Conservation (phyloP, 148 eudicot species). For the Chenopodium suecicum region DNA sequence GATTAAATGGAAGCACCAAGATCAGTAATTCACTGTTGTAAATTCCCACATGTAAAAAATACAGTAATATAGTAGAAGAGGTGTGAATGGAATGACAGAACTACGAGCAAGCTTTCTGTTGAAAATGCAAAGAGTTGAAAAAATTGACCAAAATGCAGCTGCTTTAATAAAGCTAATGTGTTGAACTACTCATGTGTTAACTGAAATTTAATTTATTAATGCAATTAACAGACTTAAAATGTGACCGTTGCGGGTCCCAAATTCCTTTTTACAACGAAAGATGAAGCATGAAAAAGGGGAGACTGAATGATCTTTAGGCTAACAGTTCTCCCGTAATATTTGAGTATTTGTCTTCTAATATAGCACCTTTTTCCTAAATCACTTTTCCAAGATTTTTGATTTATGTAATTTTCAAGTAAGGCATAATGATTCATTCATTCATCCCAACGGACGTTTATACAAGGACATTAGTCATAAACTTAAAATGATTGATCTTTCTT, state of each 20-base stretch:
- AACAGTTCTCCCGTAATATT: slow-evolving; percentile 15
- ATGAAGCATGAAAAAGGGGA: slow-evolving; percentile 3
- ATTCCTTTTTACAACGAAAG: slow-evolving; percentile 12
- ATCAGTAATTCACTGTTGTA: too few relatives aligned
- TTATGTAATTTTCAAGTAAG: not conserved
- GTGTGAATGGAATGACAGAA: not conserved
- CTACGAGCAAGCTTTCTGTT: not conserved
- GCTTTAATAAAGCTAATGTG: slow-evolving; percentile 19
- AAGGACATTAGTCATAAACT: not conserved
- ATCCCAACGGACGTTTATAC: not conserved
- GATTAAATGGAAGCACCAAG: not conserved
- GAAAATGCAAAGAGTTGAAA: not conserved
- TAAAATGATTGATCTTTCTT: too few relatives aligned
- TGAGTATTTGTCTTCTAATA: not conserved
- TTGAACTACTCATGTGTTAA: slow-evolving; percentile 1
- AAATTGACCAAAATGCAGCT: slow-evolving; percentile 16
- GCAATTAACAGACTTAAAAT: slow-evolving; percentile 14
- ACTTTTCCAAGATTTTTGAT: not conserved
- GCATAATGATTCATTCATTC: not conserved
- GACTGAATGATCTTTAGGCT: slow-evolving; percentile 1
- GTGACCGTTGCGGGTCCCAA: slow-evolving; percentile 24
- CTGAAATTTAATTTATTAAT: not conserved
- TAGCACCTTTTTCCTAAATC: too few relatives aligned
- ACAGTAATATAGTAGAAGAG: not conserved
- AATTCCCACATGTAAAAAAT: too few relatives aligned